phyloP scores from a whole-genome alignment of 805 yeast genomes.

The Kuraishia hungarica region DNA sequence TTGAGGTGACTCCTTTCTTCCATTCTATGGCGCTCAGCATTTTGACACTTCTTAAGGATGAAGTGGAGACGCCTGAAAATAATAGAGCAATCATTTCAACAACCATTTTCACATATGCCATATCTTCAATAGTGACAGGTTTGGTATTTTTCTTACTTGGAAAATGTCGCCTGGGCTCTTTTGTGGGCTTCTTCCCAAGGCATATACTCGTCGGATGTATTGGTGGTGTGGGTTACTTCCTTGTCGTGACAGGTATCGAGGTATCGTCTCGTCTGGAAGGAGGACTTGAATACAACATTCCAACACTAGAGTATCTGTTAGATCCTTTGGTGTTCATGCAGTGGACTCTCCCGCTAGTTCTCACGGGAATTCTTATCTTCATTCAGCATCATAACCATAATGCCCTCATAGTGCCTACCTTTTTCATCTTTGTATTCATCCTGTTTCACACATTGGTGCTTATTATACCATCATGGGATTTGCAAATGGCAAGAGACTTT shows the following conservation, averaged over 20 bases:
- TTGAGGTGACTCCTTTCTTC: conserved; percentile 97
- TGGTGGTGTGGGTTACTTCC: conserved; percentile 96
- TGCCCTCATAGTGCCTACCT: conserved; percentile 73
- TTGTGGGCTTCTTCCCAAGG: conserved; percentile 93
- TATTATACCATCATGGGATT: conserved; percentile 54
- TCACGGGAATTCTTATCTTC: conserved; percentile 53
- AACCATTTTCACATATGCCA: conserved; percentile 76
- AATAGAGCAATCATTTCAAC: conserved; percentile 64
- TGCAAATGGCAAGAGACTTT: conserved; percentile 49
- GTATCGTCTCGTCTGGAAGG: conserved; percentile 80
- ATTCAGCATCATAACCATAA: conserved; percentile 52
- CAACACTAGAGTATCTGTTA: conserved; percentile 41
- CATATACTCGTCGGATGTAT: conserved; percentile 95
- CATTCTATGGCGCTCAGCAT: conserved; percentile 87
- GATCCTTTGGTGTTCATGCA: conserved; percentile 38
- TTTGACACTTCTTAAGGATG: conserved; percentile 42
- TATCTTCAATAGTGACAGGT: conserved; percentile 84
- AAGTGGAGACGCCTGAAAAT: conserved; percentile 19
- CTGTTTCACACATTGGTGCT: conserved; percentile 63
- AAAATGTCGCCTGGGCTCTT: conserved; percentile 66
- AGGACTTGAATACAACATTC: conserved; percentile 54
- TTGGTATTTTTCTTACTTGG: conserved; percentile 71
- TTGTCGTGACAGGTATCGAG: conserved; percentile 84
- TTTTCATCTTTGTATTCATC: conserved; percentile 63
- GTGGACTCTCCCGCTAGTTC: conserved; percentile 62